Evolutionary conservation across 1,284 basidiomycete genomes (phyloP).

Genomic region (Irpex sp.): DNA sequence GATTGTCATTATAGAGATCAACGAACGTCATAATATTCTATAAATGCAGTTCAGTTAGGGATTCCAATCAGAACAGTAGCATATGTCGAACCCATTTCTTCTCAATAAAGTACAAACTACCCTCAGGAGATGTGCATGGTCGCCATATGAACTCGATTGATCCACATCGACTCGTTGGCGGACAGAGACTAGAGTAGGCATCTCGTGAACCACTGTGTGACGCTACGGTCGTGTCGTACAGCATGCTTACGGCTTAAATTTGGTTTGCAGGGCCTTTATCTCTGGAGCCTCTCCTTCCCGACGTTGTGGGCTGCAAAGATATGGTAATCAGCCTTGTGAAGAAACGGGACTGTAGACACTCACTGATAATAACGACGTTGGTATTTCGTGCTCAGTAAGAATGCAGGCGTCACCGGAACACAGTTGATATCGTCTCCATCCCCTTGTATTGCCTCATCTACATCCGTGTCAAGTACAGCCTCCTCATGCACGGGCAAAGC

Average conservation of each 20-base stretch:
- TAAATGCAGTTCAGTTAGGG: background rate
- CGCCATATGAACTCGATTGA: background rate
- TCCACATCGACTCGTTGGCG: no score
- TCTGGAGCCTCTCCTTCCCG: background rate
- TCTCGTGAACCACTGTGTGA: background rate
- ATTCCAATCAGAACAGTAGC: background rate
- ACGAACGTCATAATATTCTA: background rate
- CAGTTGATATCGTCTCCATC: background rate
- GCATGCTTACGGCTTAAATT: background rate
- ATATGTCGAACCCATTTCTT: background rate
- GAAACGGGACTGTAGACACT: background rate
- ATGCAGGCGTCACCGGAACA: background rate
- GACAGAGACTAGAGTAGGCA: background rate
- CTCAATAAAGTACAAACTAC: conserved; percentile 5
- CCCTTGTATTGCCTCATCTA: background rate
- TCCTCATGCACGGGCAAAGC: background rate
- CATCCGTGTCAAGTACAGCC: background rate
- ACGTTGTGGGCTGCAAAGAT: background rate
- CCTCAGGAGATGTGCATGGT: conserved; percentile 3
- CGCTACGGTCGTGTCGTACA: background rate
- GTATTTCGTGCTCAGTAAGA: background rate
- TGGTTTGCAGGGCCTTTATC: background rate
- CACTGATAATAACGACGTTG: background rate
- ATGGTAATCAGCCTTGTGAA: background rate
- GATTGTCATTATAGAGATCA: background rate